A percentile compares a stretch with the other conserved stretches of the same genome.
These are phyloP conservation scores for Zhuliangozyma blackwelliae DNA, from an alignment of 1,139 yeast species.

Conservation along the genomic window DNA sequence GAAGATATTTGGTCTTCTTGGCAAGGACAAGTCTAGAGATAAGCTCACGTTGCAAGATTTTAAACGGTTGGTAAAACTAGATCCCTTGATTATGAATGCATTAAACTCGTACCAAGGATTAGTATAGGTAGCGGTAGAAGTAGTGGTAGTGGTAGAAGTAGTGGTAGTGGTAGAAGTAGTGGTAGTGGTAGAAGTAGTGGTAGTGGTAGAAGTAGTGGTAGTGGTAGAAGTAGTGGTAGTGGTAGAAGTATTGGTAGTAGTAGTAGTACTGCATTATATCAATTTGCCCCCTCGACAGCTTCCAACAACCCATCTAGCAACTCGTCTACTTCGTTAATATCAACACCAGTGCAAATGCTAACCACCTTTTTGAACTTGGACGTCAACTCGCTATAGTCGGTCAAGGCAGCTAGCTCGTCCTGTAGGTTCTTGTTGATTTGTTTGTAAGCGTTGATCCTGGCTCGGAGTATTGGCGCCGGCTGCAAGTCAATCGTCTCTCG, in stretches of 20 bases:
- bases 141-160: no score
- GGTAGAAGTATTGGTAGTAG: no score
- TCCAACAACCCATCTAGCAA: conserved; percentile 80
- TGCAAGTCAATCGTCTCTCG: conserved; percentile 42
- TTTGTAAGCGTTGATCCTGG: conserved; percentile 76
- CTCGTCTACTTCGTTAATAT: conserved; percentile 67
- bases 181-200: no score
- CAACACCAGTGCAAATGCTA: conserved; percentile 85
- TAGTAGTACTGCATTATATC: no score
- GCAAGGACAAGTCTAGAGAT: conserved; percentile 63
- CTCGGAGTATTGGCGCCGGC: conserved; percentile 60
- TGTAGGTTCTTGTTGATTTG: conserved; percentile 29
- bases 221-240: no score
- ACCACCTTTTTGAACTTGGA: conserved; percentile 85
- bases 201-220: no score
- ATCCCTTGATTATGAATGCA: conserved; percentile 78
- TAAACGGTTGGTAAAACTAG: conserved; percentile 73
- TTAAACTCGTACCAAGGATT: conserved; percentile 76
- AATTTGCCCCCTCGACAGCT: conserved; percentile 70
- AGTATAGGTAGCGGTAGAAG: no score
- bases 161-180: no score
- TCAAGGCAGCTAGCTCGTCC: conserved; percentile 50
- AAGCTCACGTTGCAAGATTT: conserved; percentile 74
- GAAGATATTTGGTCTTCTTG: conserved; percentile 72
- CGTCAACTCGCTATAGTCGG: conserved; percentile 61